A percentile compares a stretch with the other conserved stretches of the same genome.
Conservation (phyloP, 1,139 yeast species). For the Williopsis jadinii region DNA sequence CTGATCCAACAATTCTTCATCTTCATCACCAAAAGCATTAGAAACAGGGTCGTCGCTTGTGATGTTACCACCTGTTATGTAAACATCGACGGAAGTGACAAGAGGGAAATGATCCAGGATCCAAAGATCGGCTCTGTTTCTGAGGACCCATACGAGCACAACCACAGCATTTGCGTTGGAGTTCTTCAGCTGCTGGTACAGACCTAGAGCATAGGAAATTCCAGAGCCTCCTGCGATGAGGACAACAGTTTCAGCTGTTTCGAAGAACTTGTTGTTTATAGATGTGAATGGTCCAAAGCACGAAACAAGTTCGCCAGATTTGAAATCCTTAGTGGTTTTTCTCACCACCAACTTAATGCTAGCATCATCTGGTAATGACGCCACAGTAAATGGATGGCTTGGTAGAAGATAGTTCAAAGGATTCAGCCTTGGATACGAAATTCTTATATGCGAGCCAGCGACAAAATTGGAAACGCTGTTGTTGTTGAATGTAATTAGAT, state of each 20-base stretch:
- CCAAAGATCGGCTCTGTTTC: slow-evolving; percentile 69
- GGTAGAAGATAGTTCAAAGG: slow-evolving; percentile 40
- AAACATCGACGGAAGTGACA: slow-evolving; percentile 57
- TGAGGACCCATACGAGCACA: slow-evolving; percentile 77
- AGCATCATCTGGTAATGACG: slow-evolving; percentile 50
- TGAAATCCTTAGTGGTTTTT: slow-evolving; percentile 47
- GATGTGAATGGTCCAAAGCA: slow-evolving; percentile 74
- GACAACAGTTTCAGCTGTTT: slow-evolving; percentile 43
- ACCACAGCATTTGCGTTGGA: slow-evolving; percentile 39
- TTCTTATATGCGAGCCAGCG: slow-evolving; percentile 43
- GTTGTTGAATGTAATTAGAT: slow-evolving; percentile 29
- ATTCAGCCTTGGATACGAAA: slow-evolving; percentile 27
- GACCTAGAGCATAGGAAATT: slow-evolving; percentile 52
- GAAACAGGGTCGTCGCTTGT: slow-evolving; percentile 7
- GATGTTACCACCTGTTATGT: slow-evolving; percentile 37
- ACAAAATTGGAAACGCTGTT: slow-evolving; percentile 19
- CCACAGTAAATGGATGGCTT: slow-evolving; percentile 82
- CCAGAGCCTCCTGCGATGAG: slow-evolving; percentile 87
- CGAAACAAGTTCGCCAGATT: slow-evolving; percentile 43
- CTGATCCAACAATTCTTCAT: slow-evolving; percentile 14
- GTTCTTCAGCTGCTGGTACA: slow-evolving; percentile 5
- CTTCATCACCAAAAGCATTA: slow-evolving; percentile 9
- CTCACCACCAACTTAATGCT: slow-evolving; percentile 43
- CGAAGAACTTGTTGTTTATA: slow-evolving; percentile 26
- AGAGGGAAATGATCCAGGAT: slow-evolving; percentile 51